These are phyloP conservation scores for Claviceps fusiformis DNA, from an alignment of 2,329 filamentous ascomycete genomes.

Conservation along the genomic window DNA sequence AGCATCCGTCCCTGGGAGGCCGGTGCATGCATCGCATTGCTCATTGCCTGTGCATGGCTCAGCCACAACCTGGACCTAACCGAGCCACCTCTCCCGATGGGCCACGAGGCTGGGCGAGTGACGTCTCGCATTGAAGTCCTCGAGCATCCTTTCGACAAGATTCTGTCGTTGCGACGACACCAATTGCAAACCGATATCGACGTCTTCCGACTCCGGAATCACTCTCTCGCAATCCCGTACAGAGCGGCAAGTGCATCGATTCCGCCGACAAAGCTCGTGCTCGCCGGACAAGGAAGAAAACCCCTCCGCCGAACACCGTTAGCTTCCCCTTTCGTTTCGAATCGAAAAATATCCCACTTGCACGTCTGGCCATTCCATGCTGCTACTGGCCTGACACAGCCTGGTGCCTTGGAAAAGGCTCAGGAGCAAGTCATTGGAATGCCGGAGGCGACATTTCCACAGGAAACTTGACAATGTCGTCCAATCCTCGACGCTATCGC, in stretches of 20 bases:
- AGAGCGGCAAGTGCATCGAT: conserved; percentile 7
- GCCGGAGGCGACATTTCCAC: not conserved
- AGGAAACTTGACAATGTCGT: conserved; percentile 30
- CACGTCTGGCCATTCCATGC: conserved; percentile 19
- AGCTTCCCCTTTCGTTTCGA: not conserved
- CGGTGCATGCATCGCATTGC: not conserved
- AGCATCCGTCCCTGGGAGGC: not conserved
- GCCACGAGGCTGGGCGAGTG: not conserved
- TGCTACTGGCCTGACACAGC: conserved; percentile 16
- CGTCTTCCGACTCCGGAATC: not conserved
- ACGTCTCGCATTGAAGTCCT: not conserved
- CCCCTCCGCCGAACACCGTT: conserved; percentile 1
- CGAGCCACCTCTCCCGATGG: not conserved
- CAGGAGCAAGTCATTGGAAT: conserved; percentile 13
- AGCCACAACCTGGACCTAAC: not conserved
- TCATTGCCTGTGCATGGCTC: not conserved
- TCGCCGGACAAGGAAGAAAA: not conserved
- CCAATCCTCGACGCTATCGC: conserved; percentile 43
- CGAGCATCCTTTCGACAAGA: not conserved
- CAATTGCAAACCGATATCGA: not conserved
- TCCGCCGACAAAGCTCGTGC: conserved; percentile 2
- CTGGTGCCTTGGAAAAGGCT: conserved; percentile 25
- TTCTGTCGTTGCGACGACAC: not conserved
- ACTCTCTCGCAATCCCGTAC: not conserved
- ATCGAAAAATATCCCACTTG: not conserved